phyloP scores from a whole-genome alignment of 495 filamentous ascomycete species.

The Rhizodiscina lignyota region DNA sequence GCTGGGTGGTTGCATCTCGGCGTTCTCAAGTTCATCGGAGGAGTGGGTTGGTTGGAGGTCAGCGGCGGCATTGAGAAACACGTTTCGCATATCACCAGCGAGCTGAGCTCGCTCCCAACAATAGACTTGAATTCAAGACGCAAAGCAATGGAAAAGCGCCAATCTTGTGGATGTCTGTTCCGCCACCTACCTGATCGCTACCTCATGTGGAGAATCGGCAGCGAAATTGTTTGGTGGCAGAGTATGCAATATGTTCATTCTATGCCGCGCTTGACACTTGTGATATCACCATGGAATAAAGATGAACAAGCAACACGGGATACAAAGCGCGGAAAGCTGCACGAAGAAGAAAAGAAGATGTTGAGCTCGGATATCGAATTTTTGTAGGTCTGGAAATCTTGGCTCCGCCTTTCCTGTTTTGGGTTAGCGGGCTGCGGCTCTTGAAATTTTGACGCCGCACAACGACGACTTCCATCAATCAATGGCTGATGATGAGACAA shows the following conservation, averaged over 20 bases:
- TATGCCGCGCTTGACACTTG: conserved; percentile 48
- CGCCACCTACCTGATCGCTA: neutral
- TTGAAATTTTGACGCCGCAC: conserved; percentile 14
- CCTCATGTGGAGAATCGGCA: neutral
- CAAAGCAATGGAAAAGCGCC: neutral
- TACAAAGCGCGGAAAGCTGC: conserved; percentile 38
- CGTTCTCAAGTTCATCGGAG: neutral
- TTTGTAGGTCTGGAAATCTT: neutral
- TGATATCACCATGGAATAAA: conserved; percentile 26
- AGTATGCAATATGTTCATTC: conserved; percentile 42
- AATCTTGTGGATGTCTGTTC: neutral
- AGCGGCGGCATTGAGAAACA: neutral
- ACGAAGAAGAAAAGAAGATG: conserved; percentile 37
- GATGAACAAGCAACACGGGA: conserved; percentile 38
- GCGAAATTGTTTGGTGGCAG: neutral
- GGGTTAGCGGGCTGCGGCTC: neutral
- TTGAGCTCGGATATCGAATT: neutral
- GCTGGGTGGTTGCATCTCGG: too few species aligned
- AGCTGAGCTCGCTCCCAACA: too few species aligned
- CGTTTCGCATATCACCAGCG: neutral
- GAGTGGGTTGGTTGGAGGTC: neutral
- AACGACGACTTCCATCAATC: conserved; percentile 7
- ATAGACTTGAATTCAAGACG: too few species aligned
- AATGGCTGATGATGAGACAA: conserved; percentile 36
- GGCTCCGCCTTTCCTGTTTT: neutral